A percentile compares a stretch with the other conserved stretches of the same genome.
Conservation (phyloP, 441 rosid species). For the Populus hybrid region DNA sequence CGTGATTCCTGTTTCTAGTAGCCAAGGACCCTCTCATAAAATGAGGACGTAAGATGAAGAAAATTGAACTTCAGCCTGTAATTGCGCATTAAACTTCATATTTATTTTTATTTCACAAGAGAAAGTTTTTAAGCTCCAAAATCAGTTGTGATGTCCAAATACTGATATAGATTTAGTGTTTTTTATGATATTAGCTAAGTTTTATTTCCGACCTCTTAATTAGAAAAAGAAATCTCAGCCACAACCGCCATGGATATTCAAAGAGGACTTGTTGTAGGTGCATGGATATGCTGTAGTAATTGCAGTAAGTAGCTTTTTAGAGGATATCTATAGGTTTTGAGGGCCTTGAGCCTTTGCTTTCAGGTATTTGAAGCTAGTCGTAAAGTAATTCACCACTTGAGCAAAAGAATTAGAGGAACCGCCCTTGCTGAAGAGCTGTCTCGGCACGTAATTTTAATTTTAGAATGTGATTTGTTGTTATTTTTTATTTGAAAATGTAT, state of each 20-base stretch:
- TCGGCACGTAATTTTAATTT: constrained; percentile 19
- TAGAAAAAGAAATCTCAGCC: not conserved
- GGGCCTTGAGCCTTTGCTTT: not conserved
- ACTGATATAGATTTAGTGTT: not conserved
- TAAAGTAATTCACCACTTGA: constrained; percentile 21
- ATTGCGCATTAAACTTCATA: not conserved
- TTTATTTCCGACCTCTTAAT: not conserved
- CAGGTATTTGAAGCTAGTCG: not conserved
- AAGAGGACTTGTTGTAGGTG: not conserved
- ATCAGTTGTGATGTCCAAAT: not conserved
- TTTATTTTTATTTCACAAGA: not conserved
- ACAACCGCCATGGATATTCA: not conserved
- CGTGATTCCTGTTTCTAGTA: constrained; percentile 16
- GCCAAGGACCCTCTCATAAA: not conserved
- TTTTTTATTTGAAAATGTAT: not conserved
- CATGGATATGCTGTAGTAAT: too few species aligned
- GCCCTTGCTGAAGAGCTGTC: constrained; percentile 11
- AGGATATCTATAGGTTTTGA: not conserved
- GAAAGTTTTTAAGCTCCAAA: not conserved
- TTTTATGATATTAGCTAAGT: not conserved
- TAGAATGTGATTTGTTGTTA: not conserved
- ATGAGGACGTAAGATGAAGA: not conserved
- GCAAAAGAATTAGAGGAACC: constrained; percentile 26
- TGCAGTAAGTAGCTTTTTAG: too few species aligned
- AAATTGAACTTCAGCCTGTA: not conserved